Base-by-base conservation (phyloP, 805 yeast species). In the Osmozyma mogii region DNA sequence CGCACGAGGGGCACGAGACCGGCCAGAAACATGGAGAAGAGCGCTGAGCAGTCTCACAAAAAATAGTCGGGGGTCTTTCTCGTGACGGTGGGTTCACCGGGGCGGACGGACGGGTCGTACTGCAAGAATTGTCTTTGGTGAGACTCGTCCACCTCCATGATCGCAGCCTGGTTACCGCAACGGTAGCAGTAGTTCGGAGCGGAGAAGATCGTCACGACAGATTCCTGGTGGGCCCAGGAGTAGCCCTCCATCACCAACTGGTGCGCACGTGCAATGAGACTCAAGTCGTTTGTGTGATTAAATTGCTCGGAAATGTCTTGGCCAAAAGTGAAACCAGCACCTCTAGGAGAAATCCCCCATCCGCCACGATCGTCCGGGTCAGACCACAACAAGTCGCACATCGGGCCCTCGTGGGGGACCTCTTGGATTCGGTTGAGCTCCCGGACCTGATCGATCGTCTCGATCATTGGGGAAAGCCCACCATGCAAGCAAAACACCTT, bases 211-310 rank as follows among this genome's bases (percentile, higher is more conserved):
- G 98, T 89, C 21, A 89, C 98, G 30, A 89, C 96, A 50, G 84
- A 95, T 48, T 89, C 96, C 38, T 87, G 85, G 63, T 92, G 92
- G 60, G 92, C 97, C 54, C 88, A 92, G 44, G 89, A 74, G 68
- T 85, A 89, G 2, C 98, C 98, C 54, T 89, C 98, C 96, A 92
- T 94, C 13, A 92, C 97, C 55, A 89, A 72, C 58, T 89, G 98
- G 61, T 89, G 98, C 0, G 97, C 97, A 46, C 98, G 71, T 8
- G 98, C 96, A 35, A 89, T 87, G 43, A 89, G 64, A 41, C 75
- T 75, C 37, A 92, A 65, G 41, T 87, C 87, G 54, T 92, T 89
- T 32, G 89, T 94, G 56, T 92, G 95, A 59, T 89, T 92, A 61
- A 92, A 92, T 56, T 92, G 97, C 34, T 96, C 65, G 11, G 95